Base-by-base conservation (phyloP, 2,329 filamentous ascomycete species). In the Pseudogymnoascus destructans region DNA sequence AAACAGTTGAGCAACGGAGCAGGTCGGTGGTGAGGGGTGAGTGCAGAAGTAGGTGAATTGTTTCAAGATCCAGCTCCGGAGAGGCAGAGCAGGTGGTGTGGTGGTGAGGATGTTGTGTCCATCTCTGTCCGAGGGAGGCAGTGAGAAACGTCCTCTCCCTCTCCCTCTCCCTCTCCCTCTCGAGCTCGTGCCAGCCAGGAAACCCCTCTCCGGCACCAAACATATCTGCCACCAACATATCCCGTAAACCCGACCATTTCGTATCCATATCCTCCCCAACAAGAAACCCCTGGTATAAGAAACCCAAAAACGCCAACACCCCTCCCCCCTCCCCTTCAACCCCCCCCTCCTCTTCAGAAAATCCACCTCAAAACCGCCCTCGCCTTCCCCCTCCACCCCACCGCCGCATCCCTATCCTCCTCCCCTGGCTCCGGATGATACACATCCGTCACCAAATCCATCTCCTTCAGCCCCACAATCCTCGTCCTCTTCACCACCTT, bases 361-460 rank as follows among this genome's bases (percentile, higher is more conserved):
- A 69, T 63, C 67, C 67, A 68, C 35, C 66, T 62, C 32, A 68
- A 33, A 0, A 67, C 58, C 17, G 54, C 63, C 56, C 64, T 65
- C 8, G 63, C 55, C 58, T 60, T 67, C n/a, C 66, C 66, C 25
- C 63, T 61, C 58, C 59, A 63, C 5, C 62, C 66, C 32, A 61
- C 60, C 59, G 67, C 64, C 35, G 54, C 58, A 57, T 65, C 65
- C 17, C 23, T 54, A 32, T 64, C 63, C 9, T 66, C 68, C 10
- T 68, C 64, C 3, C 64, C 61, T 5, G 63, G 62, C 19, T 62
- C 61, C 30, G 64, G 61, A 30, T 65, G 68, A 61, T 68, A 69
- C 55, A 75, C 73, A 70, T 78, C 76, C 10, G 74, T 77, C 5
- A 72, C 70, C 9, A 80, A 64, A 67, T 80, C 78, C 75, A 79